Evolutionary conservation across 352 stramenopile species (phyloP).

Genomic region (Globisporangium yorkense): DNA sequence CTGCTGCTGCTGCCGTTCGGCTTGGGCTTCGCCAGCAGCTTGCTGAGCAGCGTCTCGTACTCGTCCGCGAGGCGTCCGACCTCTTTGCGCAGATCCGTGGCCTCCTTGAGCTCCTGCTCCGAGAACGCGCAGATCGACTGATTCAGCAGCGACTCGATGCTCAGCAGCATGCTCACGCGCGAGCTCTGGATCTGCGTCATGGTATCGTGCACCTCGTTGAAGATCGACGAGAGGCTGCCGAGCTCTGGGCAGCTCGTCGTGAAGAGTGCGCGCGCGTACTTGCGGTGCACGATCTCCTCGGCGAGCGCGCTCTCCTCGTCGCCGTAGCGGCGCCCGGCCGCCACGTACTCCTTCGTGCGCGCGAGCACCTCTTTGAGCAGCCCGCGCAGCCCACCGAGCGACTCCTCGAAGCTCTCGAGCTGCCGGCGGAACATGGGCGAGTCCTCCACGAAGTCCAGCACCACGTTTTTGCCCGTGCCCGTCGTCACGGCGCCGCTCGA

Average conservation of each 20-base stretch:
- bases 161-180: slow-evolving; percentile 75
- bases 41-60: slow-evolving; percentile 78
- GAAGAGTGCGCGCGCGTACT: slow-evolving; percentile 82
- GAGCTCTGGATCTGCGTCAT: slow-evolving; percentile 79
- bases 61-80: slow-evolving; percentile 64
- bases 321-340: slow-evolving; percentile 52
- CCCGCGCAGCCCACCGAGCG: slow-evolving; percentile 48
- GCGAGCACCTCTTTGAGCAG: slow-evolving; percentile 68
- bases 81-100: slow-evolving; percentile 61
- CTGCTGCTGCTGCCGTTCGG: slow-evolving; percentile 28
- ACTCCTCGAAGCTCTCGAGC: slow-evolving; percentile 77
- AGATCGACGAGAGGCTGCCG: slow-evolving; percentile 67
- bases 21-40: slow-evolving; percentile 66
- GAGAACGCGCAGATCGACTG: slow-evolving; percentile 59
- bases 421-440: slow-evolving; percentile 83
- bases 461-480: slow-evolving; percentile 63
- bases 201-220: slow-evolving; percentile 81
- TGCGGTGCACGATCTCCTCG: slow-evolving; percentile 65
- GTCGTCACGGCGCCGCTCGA: slow-evolving; percentile 21
- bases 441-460: slow-evolving; percentile 82
- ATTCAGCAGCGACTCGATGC: slow-evolving; percentile 71
- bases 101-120: slow-evolving; percentile 73
- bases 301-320: slow-evolving; percentile 66
- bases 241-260: slow-evolving; percentile 70
- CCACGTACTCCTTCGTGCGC: slow-evolving; percentile 75